Conservation (phyloP, 495 filamentous ascomycete species). For the Aeminium ludgeri region DNA sequence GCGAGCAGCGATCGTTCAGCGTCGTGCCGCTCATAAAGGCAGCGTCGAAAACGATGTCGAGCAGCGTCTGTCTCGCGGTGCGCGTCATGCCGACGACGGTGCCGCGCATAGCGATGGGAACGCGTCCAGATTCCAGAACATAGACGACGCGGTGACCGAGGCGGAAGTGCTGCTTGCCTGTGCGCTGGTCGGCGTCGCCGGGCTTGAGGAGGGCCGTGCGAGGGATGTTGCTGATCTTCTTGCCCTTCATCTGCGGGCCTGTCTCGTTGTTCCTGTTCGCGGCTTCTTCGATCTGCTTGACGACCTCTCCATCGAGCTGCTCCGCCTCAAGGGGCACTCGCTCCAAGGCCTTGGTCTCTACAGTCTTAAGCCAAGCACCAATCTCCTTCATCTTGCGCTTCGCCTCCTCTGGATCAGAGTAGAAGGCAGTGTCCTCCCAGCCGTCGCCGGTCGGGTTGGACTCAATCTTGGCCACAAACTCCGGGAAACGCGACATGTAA, state of each 20-base stretch:
- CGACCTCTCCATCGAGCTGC: conserved; percentile 81
- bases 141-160: conserved; percentile 89
- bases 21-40: conserved; percentile 94
- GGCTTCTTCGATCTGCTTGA: conserved; percentile 62
- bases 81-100: conserved; percentile 86
- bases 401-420: conserved; percentile 44
- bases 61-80: conserved; percentile 57
- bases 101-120: conserved; percentile 80
- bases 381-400: conserved; percentile 75
- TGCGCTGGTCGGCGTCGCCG: conserved; percentile 74
- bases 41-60: conserved; percentile 86
- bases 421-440: conserved; percentile 76
- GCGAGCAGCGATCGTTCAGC: conserved; percentile 75
- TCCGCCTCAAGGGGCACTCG: conserved; percentile 86
- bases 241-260: conserved; percentile 36
- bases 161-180: conserved; percentile 66
- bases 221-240: conserved; percentile 61
- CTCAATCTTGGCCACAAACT: conserved; percentile 79
- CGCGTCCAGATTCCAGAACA: conserved; percentile 80
- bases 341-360: conserved; percentile 81
- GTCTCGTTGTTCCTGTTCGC: conserved; percentile 41
- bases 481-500: conserved; percentile 88
- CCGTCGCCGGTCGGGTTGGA: conserved; percentile 54
- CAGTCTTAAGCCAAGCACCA: conserved; percentile 71
- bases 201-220: conserved; percentile 78